Evolutionary conservation across 441 rosid species (phyloP), one percentile per base, ranked within the genome.

Genomic region (Gossypium lobatum): DNA sequence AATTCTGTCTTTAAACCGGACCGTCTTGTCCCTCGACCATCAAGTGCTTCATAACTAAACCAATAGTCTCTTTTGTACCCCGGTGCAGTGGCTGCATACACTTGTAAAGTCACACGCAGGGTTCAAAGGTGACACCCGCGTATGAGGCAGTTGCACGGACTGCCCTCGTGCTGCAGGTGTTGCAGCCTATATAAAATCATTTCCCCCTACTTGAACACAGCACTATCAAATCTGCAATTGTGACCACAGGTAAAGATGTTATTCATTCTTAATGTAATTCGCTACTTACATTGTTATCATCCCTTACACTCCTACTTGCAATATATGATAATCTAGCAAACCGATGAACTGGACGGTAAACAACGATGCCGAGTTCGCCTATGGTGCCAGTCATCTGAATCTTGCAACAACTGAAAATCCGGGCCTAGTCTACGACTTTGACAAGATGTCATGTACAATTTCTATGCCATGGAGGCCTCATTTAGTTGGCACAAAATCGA

Each of bases 191-290:
- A 2, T 34, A 34, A 34, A 34, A 6, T 34, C 8, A 34, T 34
- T 34, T 1, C 8, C 39, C 91, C 87, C 86, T 0, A 81, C 63
- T 39, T 86, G 93, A 90, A 39, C 82, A 2, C 83, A 88, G 0
- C 0, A 88, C 91, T 0, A 86, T 89, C 67, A 87, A 83, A 78
- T 89, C 93, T 3, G 93, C 93, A 58, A 86, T 87, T 75, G 71
- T 88, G 28, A 87, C 91, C 77, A 79, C 91, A 75, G 91, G 93
- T 88, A 79, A 53, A 25, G 48, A 20, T 68, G 48, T 59, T 63
- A 64, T 31, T 46, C 11, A 42, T 9, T 45, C 14, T 34, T 34
- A 34, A 34, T 34, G 8, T 34, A 34, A 34, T 6, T 34, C 39
- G 3, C 39, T 34, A 34, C 16, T 14, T 2, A 8, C n/a, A 26